Base-by-base conservation (phyloP, 1,284 basidiomycete genomes). In the Ceratobasidium theobromae region DNA sequence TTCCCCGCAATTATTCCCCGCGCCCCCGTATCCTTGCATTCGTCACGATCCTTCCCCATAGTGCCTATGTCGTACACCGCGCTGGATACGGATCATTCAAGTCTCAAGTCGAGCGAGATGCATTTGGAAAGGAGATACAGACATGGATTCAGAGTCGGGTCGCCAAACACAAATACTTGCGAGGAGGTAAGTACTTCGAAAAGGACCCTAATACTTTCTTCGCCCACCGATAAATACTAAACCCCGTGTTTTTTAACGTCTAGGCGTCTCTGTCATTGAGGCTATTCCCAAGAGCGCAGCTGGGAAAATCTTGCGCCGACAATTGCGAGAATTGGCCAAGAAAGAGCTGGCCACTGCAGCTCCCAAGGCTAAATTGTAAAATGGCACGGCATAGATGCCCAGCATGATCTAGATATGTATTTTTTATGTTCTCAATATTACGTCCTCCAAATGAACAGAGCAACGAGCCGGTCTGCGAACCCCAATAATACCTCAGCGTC, bases 241-340 rank as follows among this genome's bases (percentile, higher is more conserved):
- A n/a, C n/a, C n/a, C n/a, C n/a, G n/a, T n/a, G n/a, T n/a, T n/a
- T n/a, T n/a, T n/a, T n/a, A n/a, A 16, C 35, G 35, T 48, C 18
- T 43, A 32, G 67, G 86, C 38, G 82, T 88, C 6, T 75, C 83
- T 0, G 72, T 84, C 0, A 78, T 87, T 33, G 79, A 84, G 40
- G 74, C 73, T 16, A 78, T 90, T 65, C 88, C 88, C 0, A 89
- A 89, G 75, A 90, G 87, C 72, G 83, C 86, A 53, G 81, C 88
- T 66, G 88, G 88, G 2, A 90, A 90, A 73, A 89, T 90, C 69
- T 74, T 89, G 32, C 78, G 88, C 46, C 77, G 84, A 16, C 80
- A 87, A 68, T 75, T 89, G 67, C 78, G 84, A 6, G 86, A 87
- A 8, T 76, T 76, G 54, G 85, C 84, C 1, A 84, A 83, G 74